phyloP scores from a whole-genome alignment of 1,139 yeast genomes.

The Wickerhamiella infanticola region DNA sequence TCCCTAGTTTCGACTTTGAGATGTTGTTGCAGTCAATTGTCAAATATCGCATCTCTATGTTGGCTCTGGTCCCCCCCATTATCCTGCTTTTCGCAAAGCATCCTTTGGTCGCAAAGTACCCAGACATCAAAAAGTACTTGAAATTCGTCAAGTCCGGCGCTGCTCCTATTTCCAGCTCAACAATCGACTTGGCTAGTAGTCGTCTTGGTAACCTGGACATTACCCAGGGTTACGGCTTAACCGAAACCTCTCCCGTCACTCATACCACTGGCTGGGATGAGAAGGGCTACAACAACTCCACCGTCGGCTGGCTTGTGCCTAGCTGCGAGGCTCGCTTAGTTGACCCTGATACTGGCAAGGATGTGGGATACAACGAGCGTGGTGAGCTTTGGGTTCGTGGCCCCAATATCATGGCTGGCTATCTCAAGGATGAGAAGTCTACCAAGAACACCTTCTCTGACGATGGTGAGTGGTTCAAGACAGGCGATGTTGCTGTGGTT shows the following conservation, averaged over 20 bases:
- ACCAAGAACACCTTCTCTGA: conserved; percentile 36
- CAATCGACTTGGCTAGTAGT: conserved; percentile 17
- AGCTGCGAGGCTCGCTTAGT: conserved; percentile 18
- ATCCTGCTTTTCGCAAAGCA: conserved; percentile 25
- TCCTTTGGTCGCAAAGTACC: conserved; percentile 23
- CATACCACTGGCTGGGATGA: conserved; percentile 13
- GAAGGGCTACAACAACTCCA: conserved; percentile 11
- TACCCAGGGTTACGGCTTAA: conserved; percentile 64
- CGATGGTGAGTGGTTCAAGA: conserved; percentile 54
- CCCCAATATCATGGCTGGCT: conserved; percentile 48
- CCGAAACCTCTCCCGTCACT: conserved; percentile 29
- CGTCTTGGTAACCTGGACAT: conserved; percentile 15
- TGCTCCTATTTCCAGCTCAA: conserved; percentile 24
- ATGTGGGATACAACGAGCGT: conserved; percentile 20
- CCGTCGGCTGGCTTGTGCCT: conserved; percentile 20
- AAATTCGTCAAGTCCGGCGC: conserved; percentile 23
- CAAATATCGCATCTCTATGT: conserved; percentile 18
- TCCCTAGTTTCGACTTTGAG: conserved; percentile 23
- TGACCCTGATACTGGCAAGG: conserved; percentile 19
- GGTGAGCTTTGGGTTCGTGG: conserved; percentile 60
- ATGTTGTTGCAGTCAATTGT: conserved; percentile 17
- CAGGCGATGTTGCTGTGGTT: conserved; percentile 61
- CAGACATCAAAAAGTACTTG: conserved; percentile 15
- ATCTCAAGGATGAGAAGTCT: conserved; percentile 41
- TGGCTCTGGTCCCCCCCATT: conserved; percentile 27